Base-by-base conservation (phyloP, 495 filamentous ascomycete species). In the Penicillium soppii region DNA sequence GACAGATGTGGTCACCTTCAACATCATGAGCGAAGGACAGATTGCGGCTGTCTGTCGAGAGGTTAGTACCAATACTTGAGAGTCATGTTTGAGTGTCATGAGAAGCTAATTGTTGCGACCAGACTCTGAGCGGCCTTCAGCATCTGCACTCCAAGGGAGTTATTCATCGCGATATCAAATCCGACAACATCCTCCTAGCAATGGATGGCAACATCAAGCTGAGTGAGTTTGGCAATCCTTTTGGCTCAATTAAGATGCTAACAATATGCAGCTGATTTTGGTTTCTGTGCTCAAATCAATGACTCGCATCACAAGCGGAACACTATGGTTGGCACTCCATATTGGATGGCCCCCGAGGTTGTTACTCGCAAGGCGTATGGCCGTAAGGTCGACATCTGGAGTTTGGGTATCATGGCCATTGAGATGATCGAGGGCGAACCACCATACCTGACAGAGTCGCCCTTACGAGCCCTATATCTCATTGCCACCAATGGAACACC, bases 381-480 rank as follows among this genome's bases (percentile, higher is more conserved):
- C 54, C 87, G 94, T 41, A 98, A 98, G 66, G 91, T 98, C 43
- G 94, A 98, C 65, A 97, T 98, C 58, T 98, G 94, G 94, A 94
- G 88, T 63, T 71, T 98, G 42, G 94, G 94, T 47, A 98, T 98
- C 69, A 98, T 98, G 94, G 91, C 94, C n/a, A 98, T 98, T 58
- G 94, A 98, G 68, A 98, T 98, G 94, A 96, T 98, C 53, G 94
- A 98, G 71, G 95, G 94, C 56, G 94, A 98, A 61, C 94, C 94
- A 13, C 94, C 94, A 13, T 98, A 98, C 66, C 75, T 98, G 46
- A 98, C 91, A 17, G 94, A 98, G 68, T 92, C 89, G 19, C 94
- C 94, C 7, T 83, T 98, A 36, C 83, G 94, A 35, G 94, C 94
- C 4, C 79, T 98, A 22, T 98, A 92, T 75, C 70, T 98, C 56